Percentiles rank a stretch among this genome's conserved stretches.
Conservation (phyloP, 176 grass and related monocot genomes). For the Oryza rufipogon region DNA sequence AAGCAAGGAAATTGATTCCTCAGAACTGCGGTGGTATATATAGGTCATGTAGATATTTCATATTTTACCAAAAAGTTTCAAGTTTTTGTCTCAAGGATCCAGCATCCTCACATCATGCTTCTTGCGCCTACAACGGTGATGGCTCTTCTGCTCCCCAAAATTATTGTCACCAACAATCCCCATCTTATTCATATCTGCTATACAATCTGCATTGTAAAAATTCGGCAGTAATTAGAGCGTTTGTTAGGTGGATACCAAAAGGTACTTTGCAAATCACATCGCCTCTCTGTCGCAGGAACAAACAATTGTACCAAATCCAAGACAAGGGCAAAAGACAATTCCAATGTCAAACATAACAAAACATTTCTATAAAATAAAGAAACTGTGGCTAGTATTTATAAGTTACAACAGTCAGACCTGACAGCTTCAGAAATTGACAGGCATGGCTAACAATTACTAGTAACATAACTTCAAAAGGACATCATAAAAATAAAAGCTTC, state of each 20-base stretch:
- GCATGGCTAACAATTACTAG: not conserved
- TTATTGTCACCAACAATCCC: conserved; percentile 52
- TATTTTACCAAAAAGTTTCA: not conserved
- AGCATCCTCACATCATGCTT: conserved; percentile 74
- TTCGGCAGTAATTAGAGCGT: conserved; percentile 13
- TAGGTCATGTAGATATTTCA: not conserved
- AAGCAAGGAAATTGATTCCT: not conserved
- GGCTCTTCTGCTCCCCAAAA: conserved; percentile 80
- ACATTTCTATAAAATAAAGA: not conserved
- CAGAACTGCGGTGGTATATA: not conserved
- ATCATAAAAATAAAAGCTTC: not conserved
- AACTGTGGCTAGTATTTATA: not conserved
- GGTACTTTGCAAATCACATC: not conserved
- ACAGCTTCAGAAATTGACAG: not conserved
- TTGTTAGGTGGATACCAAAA: conserved; percentile 1
- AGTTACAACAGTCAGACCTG: not conserved
- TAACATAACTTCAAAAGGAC: not conserved
- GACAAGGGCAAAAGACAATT: not conserved
- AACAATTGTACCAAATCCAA: not conserved
- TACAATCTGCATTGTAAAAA: conserved; percentile 32
- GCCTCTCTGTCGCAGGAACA: not conserved
- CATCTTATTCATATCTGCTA: conserved; percentile 61
- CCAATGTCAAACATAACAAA: not conserved
- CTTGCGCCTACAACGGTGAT: conserved; percentile 65
- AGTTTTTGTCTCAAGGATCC: conserved; percentile 46